Conservation (phyloP, 345 rosid species). For the Cardamine resedifolia region DNA sequence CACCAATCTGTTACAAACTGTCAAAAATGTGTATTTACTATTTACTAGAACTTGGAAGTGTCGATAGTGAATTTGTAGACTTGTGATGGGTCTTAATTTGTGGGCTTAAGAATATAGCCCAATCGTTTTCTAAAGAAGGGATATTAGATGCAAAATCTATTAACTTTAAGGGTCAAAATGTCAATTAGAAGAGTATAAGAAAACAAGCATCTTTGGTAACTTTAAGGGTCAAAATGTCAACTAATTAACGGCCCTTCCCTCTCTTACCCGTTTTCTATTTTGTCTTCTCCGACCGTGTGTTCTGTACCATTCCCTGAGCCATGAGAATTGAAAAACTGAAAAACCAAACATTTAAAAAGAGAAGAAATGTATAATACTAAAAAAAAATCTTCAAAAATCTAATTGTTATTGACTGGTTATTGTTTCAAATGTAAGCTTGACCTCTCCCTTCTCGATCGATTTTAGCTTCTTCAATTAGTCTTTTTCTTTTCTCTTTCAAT, state of each 20-base stretch:
- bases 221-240: constrained; percentile 12
- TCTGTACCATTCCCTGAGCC: background rate
- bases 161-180: background rate
- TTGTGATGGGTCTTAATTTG: background rate
- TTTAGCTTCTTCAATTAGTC: background rate
- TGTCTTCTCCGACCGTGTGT: constrained; percentile 9
- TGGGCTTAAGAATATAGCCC: background rate
- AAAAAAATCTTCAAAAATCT: background rate
- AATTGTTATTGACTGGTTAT: background rate
- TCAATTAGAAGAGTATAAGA: background rate
- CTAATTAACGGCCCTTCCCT: background rate
- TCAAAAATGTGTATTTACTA: background rate
- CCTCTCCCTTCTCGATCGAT: constrained; percentile 12
- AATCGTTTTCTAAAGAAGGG: background rate
- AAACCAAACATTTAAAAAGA: background rate
- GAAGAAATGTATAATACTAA: background rate
- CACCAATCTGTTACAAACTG: background rate
- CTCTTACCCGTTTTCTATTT: constrained; percentile 4
- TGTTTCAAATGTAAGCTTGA: constrained; percentile 10
- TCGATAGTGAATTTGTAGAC: background rate
- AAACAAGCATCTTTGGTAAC: background rate
- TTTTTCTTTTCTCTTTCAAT: background rate
- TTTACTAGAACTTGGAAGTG: background rate
- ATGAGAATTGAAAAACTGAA: background rate
- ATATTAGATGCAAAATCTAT: background rate